Base-by-base conservation (phyloP, 2,329 filamentous ascomycete species). In the Nigrospora osmanthi region DNA sequence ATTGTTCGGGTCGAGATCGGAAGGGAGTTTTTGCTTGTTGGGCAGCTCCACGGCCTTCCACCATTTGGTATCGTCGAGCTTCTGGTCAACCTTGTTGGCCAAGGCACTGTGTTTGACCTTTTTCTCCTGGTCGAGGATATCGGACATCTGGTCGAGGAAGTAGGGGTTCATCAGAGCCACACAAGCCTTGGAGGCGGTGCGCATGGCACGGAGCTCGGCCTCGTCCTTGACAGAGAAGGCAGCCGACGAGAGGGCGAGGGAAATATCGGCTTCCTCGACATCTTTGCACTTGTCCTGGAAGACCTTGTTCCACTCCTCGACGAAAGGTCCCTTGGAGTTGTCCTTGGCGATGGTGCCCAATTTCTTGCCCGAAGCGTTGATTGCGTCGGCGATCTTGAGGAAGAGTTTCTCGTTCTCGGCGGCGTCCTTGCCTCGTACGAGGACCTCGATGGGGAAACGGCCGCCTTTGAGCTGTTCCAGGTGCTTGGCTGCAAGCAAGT, bases 91-190 rank as follows among this genome's bases (percentile, higher is more conserved):
- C 66, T 90, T 93, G 57, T 88, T 82, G n/a, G 87, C 83, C 9
- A 98, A 76, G 2, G 78, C 76, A 52, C 84, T 87, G 67, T 98
- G 93, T 51, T 89, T 93, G 61, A 97, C 89, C 62, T 95, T 95
- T 73, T 95, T 96, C 65, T 97, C 94, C 54, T 90, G 85, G 60
- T 98, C 93, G 48, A 98, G 80, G 43, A 97, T 85, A 55, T 87
- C 85, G 42, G 91, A 95, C 90, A 98, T 97, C 64, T 96, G 90
- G 61, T 98, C 93, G 53, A 98, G 83, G 64, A 97, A 97, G 67
- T 93, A 98, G 48, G 91, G 89, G 42, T 89, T 89, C 83, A 97
- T 94, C 48, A 97, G 73, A 47, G 89, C 90, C 53, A 94, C 91
- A 55, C 90, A 96, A 39, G 93, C 91, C 61, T 93, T 87, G 45